Base-by-base conservation (phyloP, 495 filamentous ascomycete genomes). In the Trichoderma gamsii region DNA sequence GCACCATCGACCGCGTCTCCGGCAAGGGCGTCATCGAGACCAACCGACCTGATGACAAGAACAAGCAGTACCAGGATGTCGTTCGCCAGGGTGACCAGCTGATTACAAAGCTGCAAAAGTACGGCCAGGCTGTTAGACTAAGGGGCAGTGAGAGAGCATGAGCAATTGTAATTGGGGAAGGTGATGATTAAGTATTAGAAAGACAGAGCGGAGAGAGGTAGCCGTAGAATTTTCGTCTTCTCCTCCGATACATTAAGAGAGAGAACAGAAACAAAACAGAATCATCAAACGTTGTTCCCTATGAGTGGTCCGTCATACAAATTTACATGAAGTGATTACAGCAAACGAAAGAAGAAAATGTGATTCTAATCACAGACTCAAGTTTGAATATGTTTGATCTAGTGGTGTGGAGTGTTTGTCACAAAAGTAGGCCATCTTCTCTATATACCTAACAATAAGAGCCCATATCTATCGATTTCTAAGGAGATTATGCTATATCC, bases 51-150 rank as follows among this genome's bases (percentile, higher is more conserved):
- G 96, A 97, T 74, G 92, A 97, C 78, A 98, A 98, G 86, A 97
- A 97, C 83, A 96, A 96, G 83, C 95, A 99, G 79, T 99, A 98
- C 77, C 87, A 93, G 64, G 95, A 97, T 73, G 92, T 97, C 43
- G 92, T 99, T 64, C 95, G 93, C 83, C 94, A 97, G 74, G 95
- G 95, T 35, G 95, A 99, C 79, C 88, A 94, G 73, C 80, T 99
- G 64, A 97, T 99, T 77, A 99, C 96, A 69, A 99, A 99, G 84
- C 83, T 99, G 65, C 95, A 99, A 81, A 99, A 98, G 82, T 99
- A 97, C 75, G 95, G 95, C 25, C 95, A 99, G 81, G 89, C 94
- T 4, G 95, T 99, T 41, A 84, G 96, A 72, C 84, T 99, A 79
- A 86, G 96, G 69, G 95, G 95, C 29, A 98, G 93, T 76, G 95